Conservation (phyloP, 2,329 filamentous ascomycete genomes). For the Alternaria novae-zelandiae region DNA sequence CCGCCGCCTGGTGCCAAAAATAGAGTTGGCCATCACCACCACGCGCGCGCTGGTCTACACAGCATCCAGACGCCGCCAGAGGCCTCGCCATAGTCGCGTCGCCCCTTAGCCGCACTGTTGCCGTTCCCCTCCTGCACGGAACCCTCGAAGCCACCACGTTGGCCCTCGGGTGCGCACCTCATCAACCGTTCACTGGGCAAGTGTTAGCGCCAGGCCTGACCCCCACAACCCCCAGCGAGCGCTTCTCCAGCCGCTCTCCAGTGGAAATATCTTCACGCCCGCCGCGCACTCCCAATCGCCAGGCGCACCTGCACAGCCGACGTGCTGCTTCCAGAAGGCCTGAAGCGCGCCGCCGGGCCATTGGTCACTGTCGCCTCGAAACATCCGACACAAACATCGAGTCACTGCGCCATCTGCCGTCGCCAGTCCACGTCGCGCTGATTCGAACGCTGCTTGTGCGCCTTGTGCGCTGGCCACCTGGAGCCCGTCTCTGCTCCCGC, state of each 20-base stretch:
- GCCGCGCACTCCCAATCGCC: slow-evolving; percentile 32
- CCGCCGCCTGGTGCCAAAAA: slow-evolving; percentile 35
- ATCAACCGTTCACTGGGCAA: slow-evolving; percentile 43
- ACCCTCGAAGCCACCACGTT: slow-evolving; percentile 13
- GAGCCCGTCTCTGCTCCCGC: slow-evolving; percentile 15
- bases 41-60: slow-evolving; percentile 20
- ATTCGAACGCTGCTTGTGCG: slow-evolving; percentile 31
- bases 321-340: slow-evolving; percentile 28
- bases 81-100: slow-evolving; percentile 15
- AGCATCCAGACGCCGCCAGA: slow-evolving; percentile 1
- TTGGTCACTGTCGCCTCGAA: slow-evolving; percentile 31
- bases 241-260: slow-evolving; percentile 43
- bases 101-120: slow-evolving; percentile 8
- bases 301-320: slow-evolving; percentile 15
- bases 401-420: slow-evolving; percentile 23
- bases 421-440: slow-evolving; percentile 22
- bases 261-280: slow-evolving; percentile 34
- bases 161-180: slow-evolving; percentile 21
- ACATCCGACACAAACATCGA: slow-evolving; percentile 30
- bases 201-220: slow-evolving; percentile 45
- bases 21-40: slow-evolving; percentile 29
- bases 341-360: slow-evolving; percentile 33
- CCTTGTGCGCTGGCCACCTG: slow-evolving; percentile 31
- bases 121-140: slow-evolving; percentile 12
- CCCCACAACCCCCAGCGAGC: slow-evolving; percentile 38